A percentile compares a stretch with the other conserved stretches of the same genome.
Conservation (phyloP, 2,329 filamentous ascomycete species). For the Calonectria pauciramosa region DNA sequence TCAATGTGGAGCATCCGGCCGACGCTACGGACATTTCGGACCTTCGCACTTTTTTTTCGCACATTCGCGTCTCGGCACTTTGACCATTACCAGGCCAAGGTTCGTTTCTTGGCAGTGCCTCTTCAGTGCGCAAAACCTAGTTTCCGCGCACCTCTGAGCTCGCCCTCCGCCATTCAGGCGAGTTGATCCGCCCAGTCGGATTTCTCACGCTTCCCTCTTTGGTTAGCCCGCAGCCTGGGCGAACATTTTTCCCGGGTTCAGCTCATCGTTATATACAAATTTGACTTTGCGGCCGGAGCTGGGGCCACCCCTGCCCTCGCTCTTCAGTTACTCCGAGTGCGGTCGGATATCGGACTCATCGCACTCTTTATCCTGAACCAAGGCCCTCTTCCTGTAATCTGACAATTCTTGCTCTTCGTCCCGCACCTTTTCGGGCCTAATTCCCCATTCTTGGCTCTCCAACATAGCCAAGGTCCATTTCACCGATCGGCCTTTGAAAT, state of each 20-base stretch:
- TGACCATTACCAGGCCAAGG: not conserved
- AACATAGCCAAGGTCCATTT: not conserved
- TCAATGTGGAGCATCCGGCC: not conserved
- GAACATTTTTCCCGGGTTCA: not conserved
- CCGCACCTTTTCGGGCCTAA: not conserved
- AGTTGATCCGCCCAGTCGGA: not conserved
- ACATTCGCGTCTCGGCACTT: not conserved
- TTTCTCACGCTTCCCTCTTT: not conserved
- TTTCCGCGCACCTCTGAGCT: not conserved
- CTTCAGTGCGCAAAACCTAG: not conserved
- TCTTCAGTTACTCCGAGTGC: not conserved
- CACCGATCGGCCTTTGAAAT: not conserved
- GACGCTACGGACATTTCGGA: slow-evolving; percentile 5
- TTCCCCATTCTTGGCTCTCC: not conserved
- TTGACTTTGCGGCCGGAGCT: not conserved
- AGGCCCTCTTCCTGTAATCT: not conserved
- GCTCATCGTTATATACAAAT: not conserved
- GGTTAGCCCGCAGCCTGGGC: not conserved
- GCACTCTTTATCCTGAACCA: slow-evolving; percentile 6
- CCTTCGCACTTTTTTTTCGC: not conserved
- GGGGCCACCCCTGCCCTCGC: not conserved
- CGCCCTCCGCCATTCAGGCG: not conserved
- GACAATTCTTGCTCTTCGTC: not conserved
- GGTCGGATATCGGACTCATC: slow-evolving; percentile 5
- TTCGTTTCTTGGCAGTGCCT: not conserved